Conservation (phyloP, 1,139 yeast species). For the Suhomyces panamericanus region DNA sequence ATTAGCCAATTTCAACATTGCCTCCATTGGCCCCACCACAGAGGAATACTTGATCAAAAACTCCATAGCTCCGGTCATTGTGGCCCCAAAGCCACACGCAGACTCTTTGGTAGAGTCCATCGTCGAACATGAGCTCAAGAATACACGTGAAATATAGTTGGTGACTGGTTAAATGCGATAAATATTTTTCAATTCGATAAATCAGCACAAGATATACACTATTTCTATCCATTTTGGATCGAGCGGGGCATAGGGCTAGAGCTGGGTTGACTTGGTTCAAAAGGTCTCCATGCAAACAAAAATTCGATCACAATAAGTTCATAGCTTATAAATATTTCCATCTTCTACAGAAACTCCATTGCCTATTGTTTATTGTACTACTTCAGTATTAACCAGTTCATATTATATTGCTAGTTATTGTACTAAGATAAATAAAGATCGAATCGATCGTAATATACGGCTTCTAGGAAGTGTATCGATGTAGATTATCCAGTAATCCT, state of each 20-base stretch:
- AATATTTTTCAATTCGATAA: no score
- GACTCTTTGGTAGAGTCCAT: conserved; percentile 48
- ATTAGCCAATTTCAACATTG: conserved; percentile 45
- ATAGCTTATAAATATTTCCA: no score
- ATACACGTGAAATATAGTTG: not conserved
- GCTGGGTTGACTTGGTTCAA: no score
- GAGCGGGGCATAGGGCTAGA: no score
- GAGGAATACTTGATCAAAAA: conserved; percentile 56
- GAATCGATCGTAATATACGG: conserved; percentile 1
- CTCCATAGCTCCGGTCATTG: conserved; percentile 59
- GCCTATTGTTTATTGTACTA: no score
- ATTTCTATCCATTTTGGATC: no score
- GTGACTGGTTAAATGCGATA: no score
- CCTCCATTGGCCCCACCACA: conserved; percentile 94
- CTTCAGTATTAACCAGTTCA: not conserved
- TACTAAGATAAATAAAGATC: conserved; percentile 1
- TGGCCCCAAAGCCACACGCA: conserved; percentile 76
- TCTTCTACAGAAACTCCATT: no score
- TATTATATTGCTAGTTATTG: no score
- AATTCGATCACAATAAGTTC: no score
- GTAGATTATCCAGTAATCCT: conserved; percentile 7
- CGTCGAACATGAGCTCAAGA: not conserved
- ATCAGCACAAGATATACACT: no score
- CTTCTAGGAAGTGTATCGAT: conserved; percentile 5
- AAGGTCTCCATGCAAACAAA: no score